phyloP scores from a whole-genome alignment of 2,329 filamentous ascomycete species.

The Colletotrichum cordylinicola region DNA sequence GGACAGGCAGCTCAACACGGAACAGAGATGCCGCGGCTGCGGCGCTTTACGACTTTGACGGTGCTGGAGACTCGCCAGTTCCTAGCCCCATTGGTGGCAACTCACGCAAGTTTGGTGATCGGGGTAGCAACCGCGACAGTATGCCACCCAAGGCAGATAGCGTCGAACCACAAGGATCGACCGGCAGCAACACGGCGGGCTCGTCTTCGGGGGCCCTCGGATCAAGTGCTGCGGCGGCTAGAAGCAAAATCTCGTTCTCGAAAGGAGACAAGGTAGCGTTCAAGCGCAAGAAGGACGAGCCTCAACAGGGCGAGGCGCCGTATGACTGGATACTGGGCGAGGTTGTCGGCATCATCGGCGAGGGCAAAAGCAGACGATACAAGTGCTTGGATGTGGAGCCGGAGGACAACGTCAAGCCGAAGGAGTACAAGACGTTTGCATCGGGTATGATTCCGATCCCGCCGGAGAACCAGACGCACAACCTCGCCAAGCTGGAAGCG shows the following conservation, averaged over 20 bases:
- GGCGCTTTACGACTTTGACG: conserved; percentile 51
- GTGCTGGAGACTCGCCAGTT: conserved; percentile 49
- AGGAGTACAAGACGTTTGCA: conserved; percentile 74
- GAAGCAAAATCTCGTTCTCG: conserved; percentile 58
- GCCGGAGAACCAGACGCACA: conserved; percentile 51
- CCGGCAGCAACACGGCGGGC: conserved; percentile 39
- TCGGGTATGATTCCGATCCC: conserved; percentile 81
- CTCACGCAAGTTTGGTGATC: conserved; percentile 37
- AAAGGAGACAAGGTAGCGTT: conserved; percentile 72
- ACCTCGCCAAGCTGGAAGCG: conserved; percentile 64
- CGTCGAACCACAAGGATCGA: conserved; percentile 56
- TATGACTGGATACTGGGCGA: conserved; percentile 78
- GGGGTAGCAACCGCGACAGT: conserved; percentile 52
- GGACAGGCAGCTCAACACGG: conserved; percentile 21
- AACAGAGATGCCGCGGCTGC: conserved; percentile 30
- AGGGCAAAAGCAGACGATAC: conserved; percentile 79
- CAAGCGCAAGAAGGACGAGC: conserved; percentile 58
- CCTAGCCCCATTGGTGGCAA: conserved; percentile 45
- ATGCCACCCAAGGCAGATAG: conserved; percentile 62
- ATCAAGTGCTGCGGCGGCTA: conserved; percentile 18
- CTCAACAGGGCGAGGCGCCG: conserved; percentile 49
- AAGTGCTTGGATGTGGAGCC: conserved; percentile 82
- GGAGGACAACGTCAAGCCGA: conserved; percentile 70
- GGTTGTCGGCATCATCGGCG: conserved; percentile 76
- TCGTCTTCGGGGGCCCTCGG: conserved; percentile 23